A percentile compares a stretch with the other conserved stretches of the same genome.
Conservation (phyloP, 179 eudicot genomes). For the Corrigiola litoralis region DNA sequence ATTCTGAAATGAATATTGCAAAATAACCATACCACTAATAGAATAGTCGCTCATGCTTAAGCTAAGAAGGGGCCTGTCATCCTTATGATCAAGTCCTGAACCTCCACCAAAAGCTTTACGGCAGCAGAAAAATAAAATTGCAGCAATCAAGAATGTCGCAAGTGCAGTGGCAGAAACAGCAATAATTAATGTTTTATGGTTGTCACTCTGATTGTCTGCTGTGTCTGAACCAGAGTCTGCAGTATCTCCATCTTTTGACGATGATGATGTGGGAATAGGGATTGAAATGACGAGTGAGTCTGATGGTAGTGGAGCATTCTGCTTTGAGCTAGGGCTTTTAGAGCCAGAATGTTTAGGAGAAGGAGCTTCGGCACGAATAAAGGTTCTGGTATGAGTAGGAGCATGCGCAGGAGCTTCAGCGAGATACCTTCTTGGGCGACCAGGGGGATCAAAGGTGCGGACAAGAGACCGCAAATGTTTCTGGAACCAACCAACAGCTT, state of each 20-base stretch:
- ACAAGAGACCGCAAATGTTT: constrained; percentile 32
- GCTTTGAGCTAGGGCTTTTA: constrained; percentile 12
- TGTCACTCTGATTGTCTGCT: constrained; percentile 17
- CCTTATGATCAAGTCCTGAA: constrained; percentile 44
- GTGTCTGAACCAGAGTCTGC: constrained; percentile 20
- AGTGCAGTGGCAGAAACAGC: constrained; percentile 66
- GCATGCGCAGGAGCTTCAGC: constrained; percentile 32
- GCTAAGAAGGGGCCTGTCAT: constrained; percentile 83
- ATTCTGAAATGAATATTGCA: not conserved
- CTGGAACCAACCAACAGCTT: constrained; percentile 33
- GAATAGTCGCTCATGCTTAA: constrained; percentile 66
- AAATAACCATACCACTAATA: constrained; percentile 28
- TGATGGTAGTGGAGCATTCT: constrained; percentile 21
- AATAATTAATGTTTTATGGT: constrained; percentile 37
- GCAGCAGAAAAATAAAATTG: constrained; percentile 49
- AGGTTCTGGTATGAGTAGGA: not conserved
- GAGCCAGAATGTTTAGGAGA: constrained; percentile 9
- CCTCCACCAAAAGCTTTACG: constrained; percentile 35
- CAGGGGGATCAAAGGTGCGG: constrained; percentile 14
- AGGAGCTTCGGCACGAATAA: constrained; percentile 21
- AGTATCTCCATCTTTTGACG: constrained; percentile 6
- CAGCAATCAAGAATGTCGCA: constrained; percentile 52
- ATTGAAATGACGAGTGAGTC: constrained; percentile 13
- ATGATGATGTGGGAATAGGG: constrained; percentile 5
- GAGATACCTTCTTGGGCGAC: constrained; percentile 35